phyloP scores from a whole-genome alignment of 2,329 filamentous ascomycete genomes.

The Tolypocladium endophyticum region DNA sequence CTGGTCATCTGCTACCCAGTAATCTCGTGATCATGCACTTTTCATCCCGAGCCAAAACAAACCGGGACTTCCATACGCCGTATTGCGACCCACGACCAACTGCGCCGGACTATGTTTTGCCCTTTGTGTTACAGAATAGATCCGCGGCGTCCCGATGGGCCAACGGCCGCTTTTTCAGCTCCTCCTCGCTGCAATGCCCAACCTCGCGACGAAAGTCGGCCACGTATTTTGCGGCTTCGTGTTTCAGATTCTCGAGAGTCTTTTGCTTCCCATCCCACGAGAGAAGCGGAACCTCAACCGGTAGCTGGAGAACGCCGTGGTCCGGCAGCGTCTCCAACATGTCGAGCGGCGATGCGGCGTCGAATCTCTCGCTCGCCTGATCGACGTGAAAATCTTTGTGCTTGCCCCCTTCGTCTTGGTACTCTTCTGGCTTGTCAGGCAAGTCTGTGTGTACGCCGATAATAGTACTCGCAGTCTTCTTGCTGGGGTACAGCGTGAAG shows the following conservation, averaged over 20 bases:
- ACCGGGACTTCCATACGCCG: background rate
- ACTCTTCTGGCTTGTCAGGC: slow-evolving; percentile 62
- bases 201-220: slow-evolving; percentile 49
- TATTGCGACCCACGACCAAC: background rate
- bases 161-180: slow-evolving; percentile 8
- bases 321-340: slow-evolving; percentile 39
- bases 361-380: slow-evolving; percentile 25
- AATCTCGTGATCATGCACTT: background rate
- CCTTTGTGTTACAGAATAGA: slow-evolving; percentile 48
- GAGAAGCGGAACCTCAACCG: slow-evolving; percentile 46
- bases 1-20: background rate
- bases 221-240: slow-evolving; percentile 40
- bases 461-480: slow-evolving; percentile 41
- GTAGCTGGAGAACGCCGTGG: slow-evolving; percentile 29
- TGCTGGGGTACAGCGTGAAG: slow-evolving; percentile 66
- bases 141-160: slow-evolving; percentile 38
- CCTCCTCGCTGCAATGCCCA: slow-evolving; percentile 50
- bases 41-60: background rate
- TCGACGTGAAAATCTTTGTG: slow-evolving; percentile 11
- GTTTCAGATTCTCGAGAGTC: slow-evolving; percentile 26
- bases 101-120: slow-evolving; percentile 11
- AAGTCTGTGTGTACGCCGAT: slow-evolving; percentile 72
- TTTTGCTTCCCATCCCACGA: slow-evolving; percentile 50
- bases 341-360: slow-evolving; percentile 29
- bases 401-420: slow-evolving; percentile 19